Base-by-base conservation (phyloP, 1,139 yeast genomes). In the Hansenula sp. region DNA sequence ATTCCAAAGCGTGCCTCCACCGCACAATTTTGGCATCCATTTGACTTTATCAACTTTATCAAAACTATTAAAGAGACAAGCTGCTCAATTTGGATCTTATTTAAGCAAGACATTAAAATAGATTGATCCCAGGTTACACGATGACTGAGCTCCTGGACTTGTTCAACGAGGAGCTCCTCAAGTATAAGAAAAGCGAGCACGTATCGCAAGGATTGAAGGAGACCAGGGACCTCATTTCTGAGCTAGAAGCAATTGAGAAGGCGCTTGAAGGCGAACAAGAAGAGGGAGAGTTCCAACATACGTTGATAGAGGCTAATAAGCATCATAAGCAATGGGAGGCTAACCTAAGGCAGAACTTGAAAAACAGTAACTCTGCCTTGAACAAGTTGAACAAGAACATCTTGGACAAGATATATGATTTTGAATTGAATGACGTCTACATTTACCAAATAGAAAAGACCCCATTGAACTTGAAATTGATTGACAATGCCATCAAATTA, bases 381-480 rank as follows among this genome's bases (percentile, higher is more conserved):
- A 59, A 55, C 37, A 62, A 55, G 44, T 68, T 68, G 43, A 59
- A 65, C 21, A 61, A 63, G 36, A 56, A 58, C 28, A 49, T 63
- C 0, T 41, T 65, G 7, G 66, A 63, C 18, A 67, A 63, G 45
- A 40, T 68, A 13, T 66, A 63, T 43, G 65, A 62, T 3, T 65
- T 63, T 38, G 58, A 62, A n/a, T 41, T 66, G 11, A 67, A 65
- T 36, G 60, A 63, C 17, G 64, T 71, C 13, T 72, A 71, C 47
- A 58, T 62, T 21, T 65, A 72, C 47, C 62, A 62, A 28, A 57
- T 73, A n/a, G 58, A 58, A 13, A 52, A 58, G 19, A 40, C 45
- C 2, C 40, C 47, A 3, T 17, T 25, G 13, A 50, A 44, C 15
- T 19, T 41, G 25, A 37, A 45, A 6, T 28, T 49, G 8, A 48